These are phyloP conservation scores for Fragaria vesca DNA, from an alignment of 306 rosid genomes.

Conservation along the genomic window DNA sequence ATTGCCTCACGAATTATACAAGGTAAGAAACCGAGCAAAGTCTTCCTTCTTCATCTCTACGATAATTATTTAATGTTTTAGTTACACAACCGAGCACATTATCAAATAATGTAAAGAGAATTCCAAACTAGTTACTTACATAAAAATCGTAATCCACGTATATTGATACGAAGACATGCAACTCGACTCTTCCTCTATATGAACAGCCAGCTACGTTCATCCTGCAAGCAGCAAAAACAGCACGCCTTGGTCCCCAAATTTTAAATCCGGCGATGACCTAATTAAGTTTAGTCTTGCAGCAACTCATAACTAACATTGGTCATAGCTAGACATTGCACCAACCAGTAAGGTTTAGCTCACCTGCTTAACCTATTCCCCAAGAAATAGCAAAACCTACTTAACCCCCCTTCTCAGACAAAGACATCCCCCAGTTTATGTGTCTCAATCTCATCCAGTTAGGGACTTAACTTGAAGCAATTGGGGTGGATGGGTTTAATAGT, in stretches of 20 bases:
- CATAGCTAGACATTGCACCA: not conserved
- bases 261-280: not conserved
- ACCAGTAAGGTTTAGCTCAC: not conserved
- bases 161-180: not conserved
- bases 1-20: not conserved
- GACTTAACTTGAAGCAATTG: not conserved
- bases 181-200: not conserved
- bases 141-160: not conserved
- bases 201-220: not conserved
- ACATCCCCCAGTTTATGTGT: not conserved
- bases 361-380: not conserved
- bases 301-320: not conserved
- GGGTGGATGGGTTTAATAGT: not conserved
- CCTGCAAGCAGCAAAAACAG: not conserved
- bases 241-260: not conserved
- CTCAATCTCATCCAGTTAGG: not conserved
- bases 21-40: not conserved
- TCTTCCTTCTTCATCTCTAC: not conserved
- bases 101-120: not conserved
- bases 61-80: not conserved
- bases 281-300: not conserved
- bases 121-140: not conserved
- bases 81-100: not conserved
- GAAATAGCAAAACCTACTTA: not conserved
- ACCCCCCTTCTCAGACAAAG: not conserved